Percentiles rank a stretch among this genome's conserved stretches.
Conservation (phyloP, 1,284 basidiomycete genomes). For the Cutaneotrichosporon sp. region DNA sequence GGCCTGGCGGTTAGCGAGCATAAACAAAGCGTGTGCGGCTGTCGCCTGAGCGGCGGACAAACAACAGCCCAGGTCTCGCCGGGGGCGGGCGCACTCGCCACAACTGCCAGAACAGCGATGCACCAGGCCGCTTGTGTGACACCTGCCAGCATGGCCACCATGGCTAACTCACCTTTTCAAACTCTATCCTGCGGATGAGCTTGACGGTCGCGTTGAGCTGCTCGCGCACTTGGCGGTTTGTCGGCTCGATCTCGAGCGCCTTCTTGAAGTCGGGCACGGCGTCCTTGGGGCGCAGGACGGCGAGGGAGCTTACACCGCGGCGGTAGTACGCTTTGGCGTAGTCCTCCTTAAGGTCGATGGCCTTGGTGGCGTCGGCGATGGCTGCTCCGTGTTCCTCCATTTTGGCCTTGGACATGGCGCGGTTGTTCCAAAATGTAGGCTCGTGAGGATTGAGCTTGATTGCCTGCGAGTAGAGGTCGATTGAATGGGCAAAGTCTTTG, state of each 20-base stretch:
- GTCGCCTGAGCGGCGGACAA: no score
- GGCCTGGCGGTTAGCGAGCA: constrained; percentile 56
- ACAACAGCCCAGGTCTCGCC: no score
- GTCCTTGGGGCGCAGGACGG: constrained; percentile 76
- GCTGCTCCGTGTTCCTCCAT: constrained; percentile 52
- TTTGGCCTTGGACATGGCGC: constrained; percentile 52
- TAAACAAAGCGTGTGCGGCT: no score
- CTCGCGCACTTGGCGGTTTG: constrained; percentile 70
- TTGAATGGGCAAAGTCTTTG: constrained; percentile 61
- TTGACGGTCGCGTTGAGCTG: constrained; percentile 88
- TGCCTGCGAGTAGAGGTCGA: constrained; percentile 68
- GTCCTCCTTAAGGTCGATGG: constrained; percentile 80
- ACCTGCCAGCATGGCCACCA: no score
- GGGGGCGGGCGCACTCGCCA: no score
- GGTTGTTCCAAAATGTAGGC: constrained; percentile 48
- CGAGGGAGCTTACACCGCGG: constrained; percentile 85
- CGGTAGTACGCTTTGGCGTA: constrained; percentile 73
- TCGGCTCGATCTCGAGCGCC: constrained; percentile 79
- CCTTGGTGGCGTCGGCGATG: constrained; percentile 56
- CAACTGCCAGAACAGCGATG: no score
- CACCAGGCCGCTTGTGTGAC: no score
- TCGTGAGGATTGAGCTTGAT: constrained; percentile 67
- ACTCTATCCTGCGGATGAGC: constrained; percentile 67
- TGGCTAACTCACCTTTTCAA: constrained; percentile 64
- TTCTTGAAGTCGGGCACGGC: constrained; percentile 84